These are phyloP conservation scores for Yamadazyma laniorum DNA, from an alignment of 805 yeast species.

Conservation along the genomic window DNA sequence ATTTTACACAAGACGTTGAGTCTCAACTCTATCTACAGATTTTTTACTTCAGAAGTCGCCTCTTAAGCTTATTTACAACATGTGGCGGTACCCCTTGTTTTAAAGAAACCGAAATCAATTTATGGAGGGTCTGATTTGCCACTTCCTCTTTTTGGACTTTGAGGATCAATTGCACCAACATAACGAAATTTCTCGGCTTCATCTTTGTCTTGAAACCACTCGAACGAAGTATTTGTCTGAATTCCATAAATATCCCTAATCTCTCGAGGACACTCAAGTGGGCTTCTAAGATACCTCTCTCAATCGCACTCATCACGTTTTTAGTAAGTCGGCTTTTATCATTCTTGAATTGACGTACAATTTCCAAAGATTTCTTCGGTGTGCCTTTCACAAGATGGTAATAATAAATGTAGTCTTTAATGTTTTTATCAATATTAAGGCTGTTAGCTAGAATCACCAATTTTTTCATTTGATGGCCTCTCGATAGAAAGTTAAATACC, in stretches of 20 bases:
- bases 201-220: conserved; percentile 18
- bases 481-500: conserved; percentile 10
- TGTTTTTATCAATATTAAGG: not conserved
- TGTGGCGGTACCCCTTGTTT: conserved; percentile 7
- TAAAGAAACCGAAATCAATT: not conserved
- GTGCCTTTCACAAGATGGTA: conserved; percentile 15
- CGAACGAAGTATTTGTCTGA: conserved; percentile 6
- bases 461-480: conserved; percentile 6
- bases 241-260: conserved; percentile 13
- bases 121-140: not conserved
- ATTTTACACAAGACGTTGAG: conserved; percentile 11
- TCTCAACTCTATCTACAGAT: not conserved
- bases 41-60: conserved; percentile 5
- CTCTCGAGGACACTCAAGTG: conserved; percentile 16
- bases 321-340: conserved; percentile 19
- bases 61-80: conserved; percentile 16
- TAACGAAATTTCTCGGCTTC: not conserved
- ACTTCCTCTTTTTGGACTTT: not conserved
- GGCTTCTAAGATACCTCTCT: conserved; percentile 29
- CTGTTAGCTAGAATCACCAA: not conserved
- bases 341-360: conserved; percentile 22
- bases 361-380: conserved; percentile 24
- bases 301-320: conserved; percentile 14
- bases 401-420: not conserved
- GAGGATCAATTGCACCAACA: conserved; percentile 2